phyloP scores from a whole-genome alignment of 192 early-diverging fungal species.

The Entophlyctis luteolus region DNA sequence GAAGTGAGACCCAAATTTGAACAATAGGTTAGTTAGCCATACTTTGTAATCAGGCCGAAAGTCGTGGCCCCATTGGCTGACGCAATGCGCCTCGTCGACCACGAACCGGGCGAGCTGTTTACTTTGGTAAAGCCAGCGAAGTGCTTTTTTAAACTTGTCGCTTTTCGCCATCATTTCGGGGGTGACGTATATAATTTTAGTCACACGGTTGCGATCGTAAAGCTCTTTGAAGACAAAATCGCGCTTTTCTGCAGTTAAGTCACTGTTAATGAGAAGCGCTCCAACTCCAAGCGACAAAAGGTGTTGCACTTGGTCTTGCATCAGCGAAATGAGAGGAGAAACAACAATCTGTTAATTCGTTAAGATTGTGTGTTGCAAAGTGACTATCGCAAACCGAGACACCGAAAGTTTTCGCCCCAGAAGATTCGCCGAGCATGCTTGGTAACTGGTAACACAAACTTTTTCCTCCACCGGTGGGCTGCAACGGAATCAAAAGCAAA shows the following conservation, averaged over 20 bases:
- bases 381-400: constrained; percentile 56
- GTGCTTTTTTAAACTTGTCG: constrained; percentile 48
- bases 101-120: constrained; percentile 79
- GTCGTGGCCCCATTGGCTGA: constrained; percentile 96
- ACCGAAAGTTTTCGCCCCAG: constrained; percentile 56
- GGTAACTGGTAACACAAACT: constrained; percentile 91
- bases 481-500: too few relatives aligned
- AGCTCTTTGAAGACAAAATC: constrained; percentile 60
- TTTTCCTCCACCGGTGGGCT: constrained; percentile 94
- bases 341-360: constrained; percentile 58
- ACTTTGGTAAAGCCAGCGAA: constrained; percentile 58
- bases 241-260: constrained; percentile 46
- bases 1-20: neutral
- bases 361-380: constrained; percentile 2
- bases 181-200: constrained; percentile 81
- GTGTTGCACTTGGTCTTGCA: constrained; percentile 88
- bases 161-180: constrained; percentile 75
- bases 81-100: constrained; percentile 95
- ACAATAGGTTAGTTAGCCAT: neutral
- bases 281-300: constrained; percentile 61
- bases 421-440: constrained; percentile 55
- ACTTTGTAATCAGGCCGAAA: constrained; percentile 90
- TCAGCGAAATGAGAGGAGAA: constrained; percentile 91
- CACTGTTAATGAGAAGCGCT: constrained; percentile 59
- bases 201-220: constrained; percentile 32